Conservation (phyloP, 2,329 filamentous ascomycete species). For the Aspergillus arachidicola region DNA sequence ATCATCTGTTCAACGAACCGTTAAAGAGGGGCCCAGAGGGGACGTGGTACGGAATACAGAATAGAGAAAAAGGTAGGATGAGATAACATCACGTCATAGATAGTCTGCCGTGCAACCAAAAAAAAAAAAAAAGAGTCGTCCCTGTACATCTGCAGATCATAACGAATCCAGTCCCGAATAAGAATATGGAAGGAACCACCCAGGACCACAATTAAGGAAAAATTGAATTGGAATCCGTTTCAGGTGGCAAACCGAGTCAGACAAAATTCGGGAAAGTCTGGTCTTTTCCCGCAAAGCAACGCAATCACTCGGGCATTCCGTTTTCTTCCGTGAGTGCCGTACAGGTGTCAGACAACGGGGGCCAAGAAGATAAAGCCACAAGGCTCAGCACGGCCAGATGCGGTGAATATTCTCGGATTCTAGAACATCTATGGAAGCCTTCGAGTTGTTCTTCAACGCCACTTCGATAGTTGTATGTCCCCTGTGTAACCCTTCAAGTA, state of each 20-base stretch:
- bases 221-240: not conserved
- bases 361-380: not conserved
- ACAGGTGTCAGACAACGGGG: not conserved
- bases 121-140: not conserved
- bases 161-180: not conserved
- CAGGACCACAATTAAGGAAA: not conserved
- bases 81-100: not conserved
- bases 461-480: not conserved
- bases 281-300: not conserved
- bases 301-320: not conserved
- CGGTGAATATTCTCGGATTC: constrained; percentile 1
- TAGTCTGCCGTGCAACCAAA: not conserved
- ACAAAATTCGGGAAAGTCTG: not conserved
- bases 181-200: not conserved
- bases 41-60: not conserved
- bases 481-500: too few species aligned
- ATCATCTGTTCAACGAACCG: not conserved
- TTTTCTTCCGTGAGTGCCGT: not conserved
- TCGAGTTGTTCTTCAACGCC: not conserved
- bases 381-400: not conserved
- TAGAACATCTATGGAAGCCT: constrained; percentile 5
- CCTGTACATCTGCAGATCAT: constrained; percentile 5
- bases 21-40: too few species aligned
- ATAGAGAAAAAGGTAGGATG: not conserved
- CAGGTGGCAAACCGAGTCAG: constrained; percentile 1